Evolutionary conservation across 2,329 filamentous ascomycete genomes (phyloP).

Genomic region (Parafenestella ontariensis): DNA sequence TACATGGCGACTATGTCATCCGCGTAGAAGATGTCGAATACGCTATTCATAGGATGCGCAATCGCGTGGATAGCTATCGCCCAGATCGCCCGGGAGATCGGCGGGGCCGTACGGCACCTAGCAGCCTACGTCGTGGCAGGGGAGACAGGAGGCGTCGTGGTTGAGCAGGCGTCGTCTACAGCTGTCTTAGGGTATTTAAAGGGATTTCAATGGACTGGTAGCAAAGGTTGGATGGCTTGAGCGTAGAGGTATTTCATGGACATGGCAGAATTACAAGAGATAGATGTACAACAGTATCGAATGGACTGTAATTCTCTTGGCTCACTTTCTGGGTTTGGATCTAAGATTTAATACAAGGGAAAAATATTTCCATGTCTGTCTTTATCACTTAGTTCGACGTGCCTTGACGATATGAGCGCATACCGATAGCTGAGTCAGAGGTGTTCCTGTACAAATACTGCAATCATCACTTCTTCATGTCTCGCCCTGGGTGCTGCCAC

Average conservation of each 20-base stretch:
- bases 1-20: slow-evolving; percentile 1
- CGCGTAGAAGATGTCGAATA: background rate
- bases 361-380: no score
- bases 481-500: no score
- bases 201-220: background rate
- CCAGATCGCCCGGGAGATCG: background rate
- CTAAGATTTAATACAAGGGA: no score
- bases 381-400: no score
- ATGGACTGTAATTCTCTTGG: no score
- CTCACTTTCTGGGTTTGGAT: no score
- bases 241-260: background rate
- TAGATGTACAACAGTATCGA: background rate
- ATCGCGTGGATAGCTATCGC: background rate
- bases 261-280: background rate
- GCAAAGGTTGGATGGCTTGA: background rate
- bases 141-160: background rate
- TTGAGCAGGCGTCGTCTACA: background rate
- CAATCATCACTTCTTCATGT: no score
- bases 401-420: no score
- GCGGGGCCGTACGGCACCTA: background rate
- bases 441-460: no score
- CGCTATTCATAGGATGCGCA: background rate
- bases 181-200: background rate
- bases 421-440: no score
- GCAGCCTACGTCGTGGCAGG: no score